Conservation (phyloP, 148 eudicot species). For the Rhododendron vialii region DNA sequence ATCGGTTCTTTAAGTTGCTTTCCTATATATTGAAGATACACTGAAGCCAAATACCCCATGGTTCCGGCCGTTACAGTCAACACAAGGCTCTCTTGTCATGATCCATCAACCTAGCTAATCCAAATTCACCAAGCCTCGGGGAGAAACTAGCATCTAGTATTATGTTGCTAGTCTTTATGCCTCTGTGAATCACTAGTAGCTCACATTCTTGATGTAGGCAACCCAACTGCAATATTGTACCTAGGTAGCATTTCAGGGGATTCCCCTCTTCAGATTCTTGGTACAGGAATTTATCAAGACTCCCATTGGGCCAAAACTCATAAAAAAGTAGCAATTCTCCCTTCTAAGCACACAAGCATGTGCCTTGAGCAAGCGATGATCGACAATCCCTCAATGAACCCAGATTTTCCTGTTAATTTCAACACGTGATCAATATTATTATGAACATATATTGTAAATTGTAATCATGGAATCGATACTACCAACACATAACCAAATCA, state of each 20-base stretch:
- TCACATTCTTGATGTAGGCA: conserved; percentile 88
- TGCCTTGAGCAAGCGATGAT: conserved; percentile 42
- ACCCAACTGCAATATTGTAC: conserved; percentile 56
- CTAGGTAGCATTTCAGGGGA: too few species aligned
- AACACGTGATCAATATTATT: not conserved
- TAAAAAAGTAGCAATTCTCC: conserved; percentile 46
- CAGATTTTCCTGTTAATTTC: not conserved
- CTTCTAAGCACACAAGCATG: conserved; percentile 47
- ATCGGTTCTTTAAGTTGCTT: too few species aligned
- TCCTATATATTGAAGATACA: too few species aligned
- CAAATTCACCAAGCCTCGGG: too few species aligned
- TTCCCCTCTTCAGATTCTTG: too few species aligned
- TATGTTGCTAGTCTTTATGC: conserved; percentile 64
- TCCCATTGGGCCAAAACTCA: conserved; percentile 60
- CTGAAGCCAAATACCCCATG: too few species aligned
- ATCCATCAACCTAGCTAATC: too few species aligned
- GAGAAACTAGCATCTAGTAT: conserved; percentile 31
- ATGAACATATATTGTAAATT: too few species aligned
- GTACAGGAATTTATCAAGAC: conserved; percentile 44
- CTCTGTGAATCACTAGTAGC: conserved; percentile 74
- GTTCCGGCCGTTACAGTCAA: too few species aligned
- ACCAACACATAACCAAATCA: too few species aligned
- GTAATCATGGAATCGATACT: too few species aligned
- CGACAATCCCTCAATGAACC: conserved; percentile 25
- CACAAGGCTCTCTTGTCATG: too few species aligned